These are phyloP conservation scores for Stylosanthes scabra DNA, from an alignment of 331 rosid genomes.

Conservation along the genomic window DNA sequence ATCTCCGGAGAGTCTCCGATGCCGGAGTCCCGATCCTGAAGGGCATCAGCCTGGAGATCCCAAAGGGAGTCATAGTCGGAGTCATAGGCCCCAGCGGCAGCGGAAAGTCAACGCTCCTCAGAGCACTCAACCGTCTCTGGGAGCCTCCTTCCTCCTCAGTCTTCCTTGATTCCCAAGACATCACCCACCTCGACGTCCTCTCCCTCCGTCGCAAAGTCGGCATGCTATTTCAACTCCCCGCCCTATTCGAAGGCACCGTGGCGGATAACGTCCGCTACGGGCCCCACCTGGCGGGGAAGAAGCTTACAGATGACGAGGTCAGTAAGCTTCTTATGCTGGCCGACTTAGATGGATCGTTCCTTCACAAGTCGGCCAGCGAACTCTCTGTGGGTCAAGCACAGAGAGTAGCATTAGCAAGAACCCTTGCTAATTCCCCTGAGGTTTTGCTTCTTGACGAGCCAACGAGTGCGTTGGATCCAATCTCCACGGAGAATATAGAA, in stretches of 20 bases:
- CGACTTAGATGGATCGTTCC: constrained; percentile 75
- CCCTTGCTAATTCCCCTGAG: constrained; percentile 90
- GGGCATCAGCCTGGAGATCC: constrained; percentile 62
- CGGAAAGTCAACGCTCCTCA: constrained; percentile 86
- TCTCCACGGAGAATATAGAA: constrained; percentile 89
- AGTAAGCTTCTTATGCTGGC: constrained; percentile 67
- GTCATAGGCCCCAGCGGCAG: constrained; percentile 93
- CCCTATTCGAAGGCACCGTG: constrained; percentile 88
- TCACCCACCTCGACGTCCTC: constrained; percentile 67
- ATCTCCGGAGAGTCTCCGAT: constrained; percentile 61
- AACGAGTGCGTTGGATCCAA: constrained; percentile 93
- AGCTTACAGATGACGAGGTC: constrained; percentile 68
- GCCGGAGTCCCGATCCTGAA: constrained; percentile 65
- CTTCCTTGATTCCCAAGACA: constrained; percentile 71
- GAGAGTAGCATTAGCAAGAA: constrained; percentile 94
- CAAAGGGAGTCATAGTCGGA: constrained; percentile 71
- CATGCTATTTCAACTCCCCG: constrained; percentile 98
- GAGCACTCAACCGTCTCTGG: constrained; percentile 91
- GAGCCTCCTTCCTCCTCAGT: constrained; percentile 78
- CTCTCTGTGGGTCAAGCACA: constrained; percentile 97
- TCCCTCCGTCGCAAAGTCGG: constrained; percentile 91
- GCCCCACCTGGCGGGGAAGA: constrained; percentile 73
- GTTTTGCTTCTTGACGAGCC: constrained; percentile 93
- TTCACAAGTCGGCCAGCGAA: constrained; percentile 61
- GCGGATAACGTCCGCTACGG: constrained; percentile 89